Conservation (phyloP, 2,329 filamentous ascomycete genomes). For the Talaromyces sp. region DNA sequence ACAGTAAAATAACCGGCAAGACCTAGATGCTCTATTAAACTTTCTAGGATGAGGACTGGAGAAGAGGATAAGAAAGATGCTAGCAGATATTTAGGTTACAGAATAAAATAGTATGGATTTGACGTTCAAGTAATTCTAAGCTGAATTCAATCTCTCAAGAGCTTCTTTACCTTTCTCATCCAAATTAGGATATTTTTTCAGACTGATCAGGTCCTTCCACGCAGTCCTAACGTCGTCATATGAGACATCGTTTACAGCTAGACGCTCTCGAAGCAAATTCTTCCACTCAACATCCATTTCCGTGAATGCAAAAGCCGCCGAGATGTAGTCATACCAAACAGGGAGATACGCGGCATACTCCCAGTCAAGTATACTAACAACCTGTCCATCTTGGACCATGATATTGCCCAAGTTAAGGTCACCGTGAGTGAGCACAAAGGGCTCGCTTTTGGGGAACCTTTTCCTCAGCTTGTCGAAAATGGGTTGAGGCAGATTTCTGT, state of each 20-base stretch:
- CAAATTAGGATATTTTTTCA: no score
- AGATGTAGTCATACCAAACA: constrained; percentile 30
- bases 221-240: constrained; percentile 16
- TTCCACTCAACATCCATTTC: constrained; percentile 20
- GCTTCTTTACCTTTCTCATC: no score
- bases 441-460: constrained; percentile 15
- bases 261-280: constrained; percentile 15
- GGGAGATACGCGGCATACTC: constrained; percentile 26
- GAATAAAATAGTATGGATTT: no score
- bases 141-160: no score
- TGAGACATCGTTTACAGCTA: constrained; percentile 13
- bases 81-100: no score
- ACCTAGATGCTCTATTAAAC: no score
- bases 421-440: constrained; percentile 22
- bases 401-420: constrained; percentile 24
- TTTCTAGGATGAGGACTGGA: no score
- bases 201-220: constrained; percentile 16
- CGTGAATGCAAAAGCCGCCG: constrained; percentile 17
- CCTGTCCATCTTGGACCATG: constrained; percentile 18
- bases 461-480: constrained; percentile 16
- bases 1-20: no score
- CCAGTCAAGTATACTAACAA: constrained; percentile 25
- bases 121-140: no score
- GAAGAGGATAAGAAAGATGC: no score
- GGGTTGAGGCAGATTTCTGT: constrained; percentile 11